Percentiles rank a stretch among this genome's conserved stretches.
phyloP scores from a whole-genome alignment of 257 asterid species.

The Nicotiana sylvestris region DNA sequence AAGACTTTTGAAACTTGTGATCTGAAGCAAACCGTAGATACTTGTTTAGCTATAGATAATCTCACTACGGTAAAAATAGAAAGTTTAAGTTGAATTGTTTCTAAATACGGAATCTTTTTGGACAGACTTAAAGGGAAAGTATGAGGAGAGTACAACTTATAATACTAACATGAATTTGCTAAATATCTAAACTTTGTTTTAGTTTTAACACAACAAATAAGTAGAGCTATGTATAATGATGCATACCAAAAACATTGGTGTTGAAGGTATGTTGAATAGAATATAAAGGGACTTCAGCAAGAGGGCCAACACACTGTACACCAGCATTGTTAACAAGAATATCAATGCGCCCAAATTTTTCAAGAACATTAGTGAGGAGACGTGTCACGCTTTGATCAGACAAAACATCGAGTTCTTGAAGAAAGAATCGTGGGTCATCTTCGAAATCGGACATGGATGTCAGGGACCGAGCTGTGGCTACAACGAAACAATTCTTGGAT shows the following conservation, averaged over 20 bases:
- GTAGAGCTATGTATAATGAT: not conserved
- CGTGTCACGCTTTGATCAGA: slow-evolving; percentile 59
- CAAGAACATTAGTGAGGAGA: slow-evolving; percentile 57
- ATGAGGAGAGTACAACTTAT: no score
- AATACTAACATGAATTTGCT: no score
- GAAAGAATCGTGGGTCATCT: slow-evolving; percentile 59
- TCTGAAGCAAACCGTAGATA: no score
- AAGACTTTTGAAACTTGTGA: no score
- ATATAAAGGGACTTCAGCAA: slow-evolving; percentile 79
- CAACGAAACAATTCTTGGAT: slow-evolving; percentile 63
- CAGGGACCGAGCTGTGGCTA: slow-evolving; percentile 78
- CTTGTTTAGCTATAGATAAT: no score
- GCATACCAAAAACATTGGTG: slow-evolving; percentile 82
- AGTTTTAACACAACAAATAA: no score
- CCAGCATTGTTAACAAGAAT: slow-evolving; percentile 92
- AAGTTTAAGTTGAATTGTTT: no score
- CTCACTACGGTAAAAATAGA: no score
- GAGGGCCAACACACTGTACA: slow-evolving; percentile 79
- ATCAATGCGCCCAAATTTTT: slow-evolving; percentile 69
- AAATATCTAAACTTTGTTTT: no score
- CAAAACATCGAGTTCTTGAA: slow-evolving; percentile 69
- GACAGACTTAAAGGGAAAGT: no score
- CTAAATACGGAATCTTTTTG: no score
- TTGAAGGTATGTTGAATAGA: slow-evolving; percentile 56
- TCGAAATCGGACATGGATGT: slow-evolving; percentile 59